Percentiles rank a stretch among this genome's conserved stretches.
Evolutionary conservation across 257 asterid species (phyloP).

Genomic region (Solanum tarapatanum): DNA sequence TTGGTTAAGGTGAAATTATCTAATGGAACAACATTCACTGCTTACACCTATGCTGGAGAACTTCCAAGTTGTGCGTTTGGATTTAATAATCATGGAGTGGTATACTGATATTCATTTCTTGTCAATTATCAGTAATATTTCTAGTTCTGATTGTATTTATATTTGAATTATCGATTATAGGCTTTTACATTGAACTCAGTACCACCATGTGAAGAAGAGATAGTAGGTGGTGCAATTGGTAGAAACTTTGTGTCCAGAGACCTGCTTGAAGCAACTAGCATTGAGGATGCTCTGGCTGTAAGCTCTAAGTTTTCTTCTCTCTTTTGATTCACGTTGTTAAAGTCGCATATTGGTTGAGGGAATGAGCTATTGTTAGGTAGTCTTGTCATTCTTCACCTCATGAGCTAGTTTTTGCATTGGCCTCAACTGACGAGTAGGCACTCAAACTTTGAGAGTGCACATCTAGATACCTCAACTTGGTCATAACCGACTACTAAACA

Average conservation of each 20-base stretch:
- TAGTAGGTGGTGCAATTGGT: constrained; percentile 60
- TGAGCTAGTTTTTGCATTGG: background rate
- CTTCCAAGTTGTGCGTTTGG: constrained; percentile 95
- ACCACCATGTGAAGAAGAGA: constrained; percentile 65
- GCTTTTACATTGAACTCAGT: constrained; percentile 81
- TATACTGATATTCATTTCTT: background rate
- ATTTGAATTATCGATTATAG: constrained; percentile 15
- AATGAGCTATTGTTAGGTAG: background rate
- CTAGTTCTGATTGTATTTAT: background rate
- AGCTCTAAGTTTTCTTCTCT: background rate
- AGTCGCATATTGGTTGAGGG: background rate
- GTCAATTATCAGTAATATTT: background rate
- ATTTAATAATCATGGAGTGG: constrained; percentile 75
- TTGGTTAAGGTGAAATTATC: constrained; percentile 42
- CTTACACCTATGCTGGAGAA: constrained; percentile 95
- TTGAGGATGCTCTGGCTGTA: constrained; percentile 65
- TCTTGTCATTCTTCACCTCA: background rate
- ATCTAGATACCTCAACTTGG: background rate
- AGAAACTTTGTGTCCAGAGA: constrained; percentile 76
- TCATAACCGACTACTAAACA: background rate
- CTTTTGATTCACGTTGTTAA: background rate
- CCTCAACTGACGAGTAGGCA: background rate
- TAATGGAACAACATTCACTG: constrained; percentile 53
- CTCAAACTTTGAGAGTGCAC: background rate
- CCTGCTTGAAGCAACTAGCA: constrained; percentile 63